Evolutionary conservation across 2,329 filamentous ascomycete genomes (phyloP), one percentile per base, ranked within the genome.

Genomic region (Curvularia lunata): DNA sequence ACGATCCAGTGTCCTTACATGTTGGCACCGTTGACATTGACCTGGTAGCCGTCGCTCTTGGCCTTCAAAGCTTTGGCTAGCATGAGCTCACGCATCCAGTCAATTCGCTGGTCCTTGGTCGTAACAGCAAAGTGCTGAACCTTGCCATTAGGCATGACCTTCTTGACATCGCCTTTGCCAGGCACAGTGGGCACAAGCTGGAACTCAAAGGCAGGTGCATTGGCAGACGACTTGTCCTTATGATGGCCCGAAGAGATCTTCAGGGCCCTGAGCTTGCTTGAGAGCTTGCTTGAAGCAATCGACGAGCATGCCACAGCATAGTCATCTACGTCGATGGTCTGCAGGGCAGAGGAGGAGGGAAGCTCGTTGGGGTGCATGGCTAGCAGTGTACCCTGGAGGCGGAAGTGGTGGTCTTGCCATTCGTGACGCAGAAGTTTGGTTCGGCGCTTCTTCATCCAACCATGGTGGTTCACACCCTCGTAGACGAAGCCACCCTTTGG

Each of bases 11-110:
- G 47, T 9, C 27, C 56, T 61, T 49, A 76, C 57, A 75, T 63
- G 47, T 68, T 68, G 23, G 67, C 65, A 16, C 91, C 91, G 72
- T 94, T 94, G 63, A 93, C 86, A 72, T 87, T 90, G 68, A 95
- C 86, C 78, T 93, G 90, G 68, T 90, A 94, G 18, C 91, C 91
- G 67, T 92, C 88, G 46, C 86, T 88, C 84, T 93, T 95, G 78
- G 92, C 89, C 81, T 88, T 91, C 74, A 92, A 81, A 18, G 91
- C 91, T 81, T 95, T 95, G 52, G 91, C 91, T 45, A 96, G 86
- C 91, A 96, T 96, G 60, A 96, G 81, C 83, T 96, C 91, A 53
- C 91, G 84, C 91, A 96, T 96, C 95, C 95, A 99, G 75, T 97
- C 94, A 70, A 98, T 97, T 61, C 94, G 86, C 74, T 97, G 91